Conservation (phyloP, 257 asterid species). For the Solanum pennellii region DNA sequence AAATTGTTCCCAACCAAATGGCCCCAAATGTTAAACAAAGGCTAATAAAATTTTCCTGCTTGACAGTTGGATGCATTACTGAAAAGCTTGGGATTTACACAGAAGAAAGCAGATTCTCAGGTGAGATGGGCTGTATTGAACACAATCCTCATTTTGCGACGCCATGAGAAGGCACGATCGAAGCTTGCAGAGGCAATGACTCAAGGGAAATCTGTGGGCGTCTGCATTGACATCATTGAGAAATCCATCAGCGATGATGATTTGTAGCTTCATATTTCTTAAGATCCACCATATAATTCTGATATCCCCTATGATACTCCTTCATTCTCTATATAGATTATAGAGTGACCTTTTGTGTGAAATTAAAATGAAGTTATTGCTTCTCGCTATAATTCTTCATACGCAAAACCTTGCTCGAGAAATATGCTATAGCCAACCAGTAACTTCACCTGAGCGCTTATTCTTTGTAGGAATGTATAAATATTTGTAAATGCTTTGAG, state of each 20-base stretch:
- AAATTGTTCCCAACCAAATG: too few relatives aligned
- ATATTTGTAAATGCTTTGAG: constrained; percentile 16
- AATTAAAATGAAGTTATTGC: neutral
- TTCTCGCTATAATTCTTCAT: neutral
- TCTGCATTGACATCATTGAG: constrained; percentile 66
- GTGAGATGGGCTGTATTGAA: constrained; percentile 92
- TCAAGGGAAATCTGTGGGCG: constrained; percentile 55
- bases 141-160: constrained; percentile 60
- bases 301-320: neutral
- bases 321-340: neutral
- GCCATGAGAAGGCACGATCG: constrained; percentile 64
- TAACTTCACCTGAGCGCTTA: neutral
- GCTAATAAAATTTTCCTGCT: neutral
- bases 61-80: constrained; percentile 65
- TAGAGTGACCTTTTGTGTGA: neutral
- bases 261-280: constrained; percentile 8
- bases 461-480: neutral
- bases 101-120: constrained; percentile 83
- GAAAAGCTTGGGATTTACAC: constrained; percentile 80
- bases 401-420: neutral
- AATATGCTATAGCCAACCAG: neutral
- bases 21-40: neutral
- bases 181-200: constrained; percentile 79
- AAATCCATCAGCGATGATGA: constrained; percentile 33
- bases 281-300: neutral